Conservation (phyloP, 371 early-diverging fungal species). For the Mucor circinelloides region DNA sequence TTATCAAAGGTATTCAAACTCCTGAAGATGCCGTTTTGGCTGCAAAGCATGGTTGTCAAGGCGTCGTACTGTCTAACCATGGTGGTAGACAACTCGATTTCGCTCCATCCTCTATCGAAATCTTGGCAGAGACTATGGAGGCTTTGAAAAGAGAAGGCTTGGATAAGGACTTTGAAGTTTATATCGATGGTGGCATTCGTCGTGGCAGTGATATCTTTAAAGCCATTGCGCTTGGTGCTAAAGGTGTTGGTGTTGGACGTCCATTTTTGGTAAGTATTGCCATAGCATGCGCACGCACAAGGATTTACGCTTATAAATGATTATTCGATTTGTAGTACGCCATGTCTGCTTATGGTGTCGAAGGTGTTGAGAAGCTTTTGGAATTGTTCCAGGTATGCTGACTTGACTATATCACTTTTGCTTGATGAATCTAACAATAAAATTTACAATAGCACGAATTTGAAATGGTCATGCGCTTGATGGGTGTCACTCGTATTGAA, state of each 20-base stretch:
- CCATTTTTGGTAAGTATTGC: conserved; percentile 68
- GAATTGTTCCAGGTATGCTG: conserved; percentile 63
- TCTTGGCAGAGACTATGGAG: conserved; percentile 81
- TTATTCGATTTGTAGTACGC: conserved; percentile 50
- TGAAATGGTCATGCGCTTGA: conserved; percentile 75
- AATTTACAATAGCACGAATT: conserved; percentile 58
- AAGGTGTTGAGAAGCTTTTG: conserved; percentile 75
- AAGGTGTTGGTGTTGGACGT: conserved; percentile 92
- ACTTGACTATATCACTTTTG: conserved; percentile 28
- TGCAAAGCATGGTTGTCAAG: conserved; percentile 75
- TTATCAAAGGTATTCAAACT: conserved; percentile 92
- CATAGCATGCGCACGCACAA: background rate
- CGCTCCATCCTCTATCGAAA: conserved; percentile 76
- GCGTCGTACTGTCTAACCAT: conserved; percentile 92
- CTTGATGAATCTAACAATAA: background rate
- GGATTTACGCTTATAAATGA: background rate
- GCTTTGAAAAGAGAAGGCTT: conserved; percentile 54
- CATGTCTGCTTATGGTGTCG: conserved; percentile 75
- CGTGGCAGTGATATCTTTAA: conserved; percentile 92
- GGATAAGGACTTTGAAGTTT: conserved; percentile 77
- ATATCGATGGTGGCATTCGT: conserved; percentile 92
- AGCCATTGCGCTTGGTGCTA: conserved; percentile 93
- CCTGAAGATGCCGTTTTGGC: conserved; percentile 91
- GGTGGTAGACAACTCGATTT: conserved; percentile 96
- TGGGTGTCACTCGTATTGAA: conserved; percentile 64